Conservation (phyloP, 2,329 filamentous ascomycete genomes). For the Epicoccum nigrum region DNA sequence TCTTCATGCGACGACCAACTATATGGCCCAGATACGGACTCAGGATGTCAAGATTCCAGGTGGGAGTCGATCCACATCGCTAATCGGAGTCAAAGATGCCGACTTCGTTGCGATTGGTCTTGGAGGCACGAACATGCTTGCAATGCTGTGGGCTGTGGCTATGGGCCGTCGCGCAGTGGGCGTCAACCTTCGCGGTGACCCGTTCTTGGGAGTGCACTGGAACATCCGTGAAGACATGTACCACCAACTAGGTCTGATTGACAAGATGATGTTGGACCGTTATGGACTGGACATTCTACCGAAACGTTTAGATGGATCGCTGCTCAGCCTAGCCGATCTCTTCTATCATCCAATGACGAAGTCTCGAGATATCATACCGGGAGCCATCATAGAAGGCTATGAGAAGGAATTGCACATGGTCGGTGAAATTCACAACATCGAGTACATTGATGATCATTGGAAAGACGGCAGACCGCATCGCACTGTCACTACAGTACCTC, state of each 20-base stretch:
- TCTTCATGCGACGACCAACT: background rate
- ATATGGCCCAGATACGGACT: constrained; percentile 2
- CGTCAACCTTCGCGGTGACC: constrained; percentile 23
- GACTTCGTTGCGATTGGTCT: constrained; percentile 26
- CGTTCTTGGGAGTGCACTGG: constrained; percentile 28
- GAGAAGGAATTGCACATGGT: constrained; percentile 19
- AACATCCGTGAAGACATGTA: constrained; percentile 29
- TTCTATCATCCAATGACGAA: constrained; percentile 20
- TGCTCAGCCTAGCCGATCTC: constrained; percentile 14
- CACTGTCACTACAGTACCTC: constrained; percentile 19
- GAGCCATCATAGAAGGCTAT: constrained; percentile 23
- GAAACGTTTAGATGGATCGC: constrained; percentile 20
- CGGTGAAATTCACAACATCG: constrained; percentile 19
- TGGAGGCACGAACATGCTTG: constrained; percentile 24
- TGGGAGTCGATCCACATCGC: background rate
- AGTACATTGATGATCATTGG: constrained; percentile 27
- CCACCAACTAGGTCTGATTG: constrained; percentile 26
- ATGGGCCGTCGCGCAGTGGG: constrained; percentile 23
- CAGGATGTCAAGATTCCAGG: background rate
- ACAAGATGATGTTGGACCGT: constrained; percentile 25
- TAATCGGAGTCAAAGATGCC: constrained; percentile 23
- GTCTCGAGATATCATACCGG: constrained; percentile 20
- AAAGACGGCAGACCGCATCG: constrained; percentile 23
- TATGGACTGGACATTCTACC: constrained; percentile 18
- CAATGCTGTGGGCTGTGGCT: constrained; percentile 25